Base-by-base conservation (phyloP, 75 land plant species). In the Pinus albicaulis region DNA sequence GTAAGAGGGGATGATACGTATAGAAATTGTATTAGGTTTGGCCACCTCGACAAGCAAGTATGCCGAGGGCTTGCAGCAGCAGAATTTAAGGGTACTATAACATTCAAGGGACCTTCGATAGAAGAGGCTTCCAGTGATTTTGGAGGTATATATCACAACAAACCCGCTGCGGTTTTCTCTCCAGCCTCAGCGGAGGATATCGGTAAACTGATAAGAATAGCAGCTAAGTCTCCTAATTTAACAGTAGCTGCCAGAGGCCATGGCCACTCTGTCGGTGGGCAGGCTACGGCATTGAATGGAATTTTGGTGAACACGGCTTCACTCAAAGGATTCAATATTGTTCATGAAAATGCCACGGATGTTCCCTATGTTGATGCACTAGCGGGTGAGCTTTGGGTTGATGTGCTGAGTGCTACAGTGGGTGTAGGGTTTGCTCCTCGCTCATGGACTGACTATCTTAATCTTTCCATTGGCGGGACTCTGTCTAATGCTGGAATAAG, bases 251-350 rank as follows among this genome's bases (percentile, higher is more conserved):
- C 98, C 89, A 31, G 31, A 31, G 31, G 31, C 31, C 31, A 31
- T 31, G 31, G 31, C 31, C 31, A 31, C 1, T 31, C 95, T 34
- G 71, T 93, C 80, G 69, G 78, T 87, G 98, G 98, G 72, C 98
- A 95, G 81, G 88, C 98, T 20, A 83, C 79, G 90, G 85, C 92
- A 52, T 69, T 79, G 65, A 74, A 85, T 24, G 98, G 98, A 2
- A 48, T 95, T 36, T 93, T 92, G 48, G 76, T 92, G n/a, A 88
- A 92, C 76, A 95, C 92, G 95, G 1, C 31, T 31, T 31, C 31
- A 0, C 31, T 31, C 31, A 31, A 31, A 31, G 31, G 31, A 31
- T 1, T 31, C 31, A 31, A 31, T 31, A 31, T 31, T 31, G 31
- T 31, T 31, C 31, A 2, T 31, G 31, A 31, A 65, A 31, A 0